Conservation (phyloP, 371 early-diverging fungal genomes). For the Mortierella sp. region DNA sequence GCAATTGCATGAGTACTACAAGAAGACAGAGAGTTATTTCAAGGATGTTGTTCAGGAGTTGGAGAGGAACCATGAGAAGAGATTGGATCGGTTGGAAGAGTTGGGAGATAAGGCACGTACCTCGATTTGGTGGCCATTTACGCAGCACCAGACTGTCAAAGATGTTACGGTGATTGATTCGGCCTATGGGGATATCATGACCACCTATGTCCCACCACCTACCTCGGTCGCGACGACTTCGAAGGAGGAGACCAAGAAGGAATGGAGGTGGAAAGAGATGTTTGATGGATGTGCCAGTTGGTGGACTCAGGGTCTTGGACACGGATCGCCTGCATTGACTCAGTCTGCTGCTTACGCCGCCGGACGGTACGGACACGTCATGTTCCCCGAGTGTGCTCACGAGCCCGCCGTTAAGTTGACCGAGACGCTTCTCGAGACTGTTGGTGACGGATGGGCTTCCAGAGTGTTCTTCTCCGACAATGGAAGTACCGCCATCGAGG, state of each 20-base stretch:
- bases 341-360: slow-evolving; percentile 78
- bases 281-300: slow-evolving; percentile 88
- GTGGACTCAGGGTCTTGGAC: slow-evolving; percentile 92
- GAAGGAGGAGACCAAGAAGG: slow-evolving; percentile 9
- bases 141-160: slow-evolving; percentile 78
- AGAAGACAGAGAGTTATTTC: slow-evolving; percentile 63
- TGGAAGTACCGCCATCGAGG: slow-evolving; percentile 87
- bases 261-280: slow-evolving; percentile 60
- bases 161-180: slow-evolving; percentile 85
- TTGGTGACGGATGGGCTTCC: slow-evolving; percentile 77
- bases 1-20: slow-evolving; percentile 72
- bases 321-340: slow-evolving; percentile 76
- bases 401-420: slow-evolving; percentile 79
- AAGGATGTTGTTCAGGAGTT: slow-evolving; percentile 64
- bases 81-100: slow-evolving; percentile 70
- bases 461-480: slow-evolving; percentile 89
- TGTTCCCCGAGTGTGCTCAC: slow-evolving; percentile 84
- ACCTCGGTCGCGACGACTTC: slow-evolving; percentile 5
- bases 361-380: slow-evolving; percentile 88
- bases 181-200: slow-evolving; percentile 78
- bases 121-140: slow-evolving; percentile 90
- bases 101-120: slow-evolving; percentile 71
- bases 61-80: slow-evolving; percentile 62
- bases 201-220: slow-evolving; percentile 60
- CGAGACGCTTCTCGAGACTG: slow-evolving; percentile 69